Evolutionary conservation across 345 rosid genomes (phyloP).

Genomic region (Populus deltoides): DNA sequence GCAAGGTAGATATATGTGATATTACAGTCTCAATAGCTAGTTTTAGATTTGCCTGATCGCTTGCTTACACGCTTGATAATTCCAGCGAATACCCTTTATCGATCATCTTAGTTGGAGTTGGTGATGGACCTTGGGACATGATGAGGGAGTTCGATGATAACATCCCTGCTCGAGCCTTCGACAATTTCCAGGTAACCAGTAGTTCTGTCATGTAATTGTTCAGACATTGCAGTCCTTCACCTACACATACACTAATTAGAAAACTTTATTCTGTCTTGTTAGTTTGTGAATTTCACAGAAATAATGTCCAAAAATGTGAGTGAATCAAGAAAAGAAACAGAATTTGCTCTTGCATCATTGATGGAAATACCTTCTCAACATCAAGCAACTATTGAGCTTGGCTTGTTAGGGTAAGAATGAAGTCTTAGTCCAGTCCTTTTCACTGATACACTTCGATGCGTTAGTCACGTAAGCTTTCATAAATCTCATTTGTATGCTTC

Average conservation of each 20-base stretch:
- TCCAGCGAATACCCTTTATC: constrained; percentile 85
- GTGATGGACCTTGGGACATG: constrained; percentile 99
- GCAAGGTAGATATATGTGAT: not conserved
- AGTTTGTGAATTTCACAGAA: constrained; percentile 95
- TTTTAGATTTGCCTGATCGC: not conserved
- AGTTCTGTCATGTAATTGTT: not conserved
- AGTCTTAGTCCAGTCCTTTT: not conserved
- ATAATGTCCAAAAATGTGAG: constrained; percentile 76
- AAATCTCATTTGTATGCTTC: constrained; percentile 17
- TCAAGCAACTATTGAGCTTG: constrained; percentile 84
- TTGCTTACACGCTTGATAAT: not conserved
- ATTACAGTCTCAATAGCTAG: not conserved
- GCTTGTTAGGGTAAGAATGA: constrained; percentile 62
- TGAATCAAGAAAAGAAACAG: constrained; percentile 67
- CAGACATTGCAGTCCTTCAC: not conserved
- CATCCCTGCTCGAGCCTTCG: constrained; percentile 90
- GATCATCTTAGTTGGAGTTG: constrained; percentile 86
- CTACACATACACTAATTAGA: not conserved
- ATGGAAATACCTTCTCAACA: constrained; percentile 97
- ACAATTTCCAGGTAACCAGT: constrained; percentile 79
- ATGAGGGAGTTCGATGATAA: constrained; percentile 97
- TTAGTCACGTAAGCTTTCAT: not conserved
- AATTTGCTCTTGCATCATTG: constrained; percentile 85
- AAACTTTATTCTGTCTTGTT: constrained; percentile 4
- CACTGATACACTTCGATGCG: not conserved